Conservation (phyloP, 768 basidiomycete species). For the Roridomyces roridus region DNA sequence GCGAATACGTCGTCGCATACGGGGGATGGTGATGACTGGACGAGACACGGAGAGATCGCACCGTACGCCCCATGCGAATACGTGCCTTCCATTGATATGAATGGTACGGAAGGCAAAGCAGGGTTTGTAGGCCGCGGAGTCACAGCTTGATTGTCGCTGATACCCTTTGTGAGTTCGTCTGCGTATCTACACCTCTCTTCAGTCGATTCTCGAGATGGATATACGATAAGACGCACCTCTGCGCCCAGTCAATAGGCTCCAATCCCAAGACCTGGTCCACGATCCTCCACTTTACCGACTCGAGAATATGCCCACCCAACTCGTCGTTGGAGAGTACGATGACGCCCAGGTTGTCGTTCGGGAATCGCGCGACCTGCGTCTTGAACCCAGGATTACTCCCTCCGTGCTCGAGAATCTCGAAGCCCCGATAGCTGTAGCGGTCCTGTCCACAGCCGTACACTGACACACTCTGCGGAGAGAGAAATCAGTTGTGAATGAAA, state of each 20-base stretch:
- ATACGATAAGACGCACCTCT: conserved; percentile 34
- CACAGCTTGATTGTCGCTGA: conserved; percentile 27
- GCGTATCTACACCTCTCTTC: no score
- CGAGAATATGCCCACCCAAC: conserved; percentile 38
- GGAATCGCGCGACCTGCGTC: conserved; percentile 24
- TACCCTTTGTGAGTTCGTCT: conserved; percentile 26
- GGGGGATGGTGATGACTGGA: conserved; percentile 14
- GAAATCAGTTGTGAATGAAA: not conserved
- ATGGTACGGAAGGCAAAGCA: conserved; percentile 27
- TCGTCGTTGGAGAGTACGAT: conserved; percentile 49
- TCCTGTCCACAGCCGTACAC: conserved; percentile 49
- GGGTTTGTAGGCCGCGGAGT: conserved; percentile 33
- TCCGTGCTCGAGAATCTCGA: conserved; percentile 50
- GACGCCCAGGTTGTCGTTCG: conserved; percentile 42
- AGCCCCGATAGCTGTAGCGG: conserved; percentile 45
- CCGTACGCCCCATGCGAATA: conserved; percentile 46
- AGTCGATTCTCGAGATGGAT: no score
- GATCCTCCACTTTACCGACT: conserved; percentile 45
- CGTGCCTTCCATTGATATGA: conserved; percentile 30
- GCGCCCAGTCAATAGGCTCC: conserved; percentile 44
- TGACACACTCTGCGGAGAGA: conserved; percentile 44
- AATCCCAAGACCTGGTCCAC: conserved; percentile 42
- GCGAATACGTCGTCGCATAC: conserved; percentile 31
- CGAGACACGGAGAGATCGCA: conserved; percentile 39
- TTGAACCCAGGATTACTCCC: conserved; percentile 47